These are phyloP conservation scores for Kondoa malvinella DNA, from an alignment of 768 basidiomycete species.

Conservation along the genomic window DNA sequence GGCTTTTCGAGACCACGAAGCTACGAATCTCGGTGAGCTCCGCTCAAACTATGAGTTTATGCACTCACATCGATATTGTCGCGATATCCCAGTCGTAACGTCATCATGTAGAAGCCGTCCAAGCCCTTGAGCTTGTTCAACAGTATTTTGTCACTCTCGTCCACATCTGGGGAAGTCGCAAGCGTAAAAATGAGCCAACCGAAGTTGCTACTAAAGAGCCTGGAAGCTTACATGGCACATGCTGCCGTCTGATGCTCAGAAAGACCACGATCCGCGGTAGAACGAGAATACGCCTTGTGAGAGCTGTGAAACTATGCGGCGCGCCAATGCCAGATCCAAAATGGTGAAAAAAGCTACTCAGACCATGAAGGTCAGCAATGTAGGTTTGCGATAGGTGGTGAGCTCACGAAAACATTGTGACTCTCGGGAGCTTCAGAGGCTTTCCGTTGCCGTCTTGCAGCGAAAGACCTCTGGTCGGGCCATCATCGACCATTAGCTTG, in stretches of 20 bases:
- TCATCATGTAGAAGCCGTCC: conserved; percentile 19
- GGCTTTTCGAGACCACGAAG: background rate
- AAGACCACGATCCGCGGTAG: conserved; percentile 6
- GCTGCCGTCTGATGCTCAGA: background rate
- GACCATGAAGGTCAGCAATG: background rate
- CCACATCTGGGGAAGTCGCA: too few relatives aligned
- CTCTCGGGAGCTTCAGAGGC: conserved; percentile 4
- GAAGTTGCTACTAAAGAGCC: too few relatives aligned
- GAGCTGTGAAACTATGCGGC: conserved; percentile 1
- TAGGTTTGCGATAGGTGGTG: too few relatives aligned
- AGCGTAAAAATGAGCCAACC: too few relatives aligned
- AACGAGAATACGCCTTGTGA: background rate
- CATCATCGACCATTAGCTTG: background rate
- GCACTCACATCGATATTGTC: conserved; percentile 38
- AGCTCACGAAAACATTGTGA: too few relatives aligned
- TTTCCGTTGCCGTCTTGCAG: conserved; percentile 3
- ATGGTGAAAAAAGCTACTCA: conserved; percentile 1
- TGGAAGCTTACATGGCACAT: too few relatives aligned
- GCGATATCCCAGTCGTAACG: conserved; percentile 41
- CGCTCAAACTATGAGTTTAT: background rate
- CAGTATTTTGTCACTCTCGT: background rate
- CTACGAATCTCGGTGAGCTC: background rate
- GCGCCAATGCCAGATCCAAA: conserved; percentile 2
- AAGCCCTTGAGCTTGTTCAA: background rate
- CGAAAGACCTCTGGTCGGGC: background rate